phyloP scores from a whole-genome alignment of 208 protist genomes.

The Trypanosoma lewisi region DNA sequence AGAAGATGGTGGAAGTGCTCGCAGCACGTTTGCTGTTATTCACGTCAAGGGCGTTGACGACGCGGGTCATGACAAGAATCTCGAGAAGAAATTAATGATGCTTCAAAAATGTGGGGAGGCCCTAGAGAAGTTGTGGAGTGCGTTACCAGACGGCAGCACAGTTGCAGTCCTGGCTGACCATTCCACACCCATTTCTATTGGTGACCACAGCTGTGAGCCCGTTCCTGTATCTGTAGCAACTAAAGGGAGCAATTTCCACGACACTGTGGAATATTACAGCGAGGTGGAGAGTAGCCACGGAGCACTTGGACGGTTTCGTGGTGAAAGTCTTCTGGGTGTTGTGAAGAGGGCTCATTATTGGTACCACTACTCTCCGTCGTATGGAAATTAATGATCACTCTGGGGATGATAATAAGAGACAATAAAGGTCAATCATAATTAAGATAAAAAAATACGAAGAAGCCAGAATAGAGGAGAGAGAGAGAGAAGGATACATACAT shows the following conservation, averaged over 20 bases:
- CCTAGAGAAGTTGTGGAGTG: constrained; percentile 45
- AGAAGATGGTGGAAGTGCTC: constrained; percentile 1
- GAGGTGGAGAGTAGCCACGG: constrained; percentile 35
- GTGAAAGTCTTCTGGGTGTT: constrained; percentile 40
- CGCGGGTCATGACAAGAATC: constrained; percentile 53
- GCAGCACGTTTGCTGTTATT: constrained; percentile 55
- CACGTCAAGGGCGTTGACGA: constrained; percentile 81
- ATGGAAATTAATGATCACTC: neutral
- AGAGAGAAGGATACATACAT: neutral
- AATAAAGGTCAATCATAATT: neutral
- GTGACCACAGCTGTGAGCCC: constrained; percentile 72
- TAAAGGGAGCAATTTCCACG: constrained; percentile 28
- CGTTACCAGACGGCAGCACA: constrained; percentile 45
- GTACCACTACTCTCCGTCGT: constrained; percentile 42
- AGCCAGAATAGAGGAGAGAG: too few species aligned
- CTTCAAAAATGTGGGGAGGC: constrained; percentile 43
- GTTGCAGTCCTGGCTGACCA: constrained; percentile 66
- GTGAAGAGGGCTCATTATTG: constrained; percentile 55
- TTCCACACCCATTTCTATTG: constrained; percentile 51
- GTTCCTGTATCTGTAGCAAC: constrained; percentile 63
- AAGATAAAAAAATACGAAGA: neutral
- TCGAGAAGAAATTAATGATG: constrained; percentile 47
- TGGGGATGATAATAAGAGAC: neutral
- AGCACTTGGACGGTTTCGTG: constrained; percentile 51
- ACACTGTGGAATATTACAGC: constrained; percentile 51